Base-by-base conservation (phyloP, 225 moss, liverwort and hornwort species). In the Bryum argenteum region DNA sequence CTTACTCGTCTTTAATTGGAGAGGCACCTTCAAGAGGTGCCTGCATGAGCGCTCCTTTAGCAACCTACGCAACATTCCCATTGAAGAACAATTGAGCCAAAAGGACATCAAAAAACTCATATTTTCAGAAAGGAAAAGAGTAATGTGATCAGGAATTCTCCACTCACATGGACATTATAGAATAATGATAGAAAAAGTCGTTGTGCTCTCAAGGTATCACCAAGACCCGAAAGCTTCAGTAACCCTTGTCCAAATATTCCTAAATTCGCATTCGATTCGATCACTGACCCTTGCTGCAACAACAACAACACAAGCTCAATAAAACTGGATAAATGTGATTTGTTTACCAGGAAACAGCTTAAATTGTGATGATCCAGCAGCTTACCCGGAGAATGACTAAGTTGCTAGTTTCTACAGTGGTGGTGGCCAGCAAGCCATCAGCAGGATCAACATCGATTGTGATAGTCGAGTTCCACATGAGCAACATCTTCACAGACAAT, bases 211-310 rank as follows among this genome's bases (percentile, higher is more conserved):
- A 97, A 79, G 3, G 72, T 77, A 72, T 97, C 96, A 61, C 96
- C 93, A 19, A 74, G 72, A 64, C 90, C 93, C 69, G 77, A 89
- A 53, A 97, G 91, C 74, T 85, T 90, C 76, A 97, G 67, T 47
- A 93, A 83, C 28, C 96, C 96, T 89, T 97, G 96, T 18, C 96
- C 96, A 84, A 93, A 91, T 80, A 97, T 72, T 57, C 90, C 96
- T 69, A 97, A 75, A 77, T 97, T 91, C n/a, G 90, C 91, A 74
- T 89, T 91, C 18, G 96, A 93, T 72, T 82, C 73, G 43, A 97
- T 91, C 69, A 91, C 82, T 15, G 93, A 97, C 58, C 93, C 89
- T 82, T 91, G 89, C 96, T 94, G 84, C 4, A 76, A 70, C 61
- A 39, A 67, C 71, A 76, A 7, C 12, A 63, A 11, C 56, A 58